Percentiles rank a stretch among this genome's conserved stretches.
Conservation (phyloP, 805 yeast genomes). For the Kuraishia molischiana region DNA sequence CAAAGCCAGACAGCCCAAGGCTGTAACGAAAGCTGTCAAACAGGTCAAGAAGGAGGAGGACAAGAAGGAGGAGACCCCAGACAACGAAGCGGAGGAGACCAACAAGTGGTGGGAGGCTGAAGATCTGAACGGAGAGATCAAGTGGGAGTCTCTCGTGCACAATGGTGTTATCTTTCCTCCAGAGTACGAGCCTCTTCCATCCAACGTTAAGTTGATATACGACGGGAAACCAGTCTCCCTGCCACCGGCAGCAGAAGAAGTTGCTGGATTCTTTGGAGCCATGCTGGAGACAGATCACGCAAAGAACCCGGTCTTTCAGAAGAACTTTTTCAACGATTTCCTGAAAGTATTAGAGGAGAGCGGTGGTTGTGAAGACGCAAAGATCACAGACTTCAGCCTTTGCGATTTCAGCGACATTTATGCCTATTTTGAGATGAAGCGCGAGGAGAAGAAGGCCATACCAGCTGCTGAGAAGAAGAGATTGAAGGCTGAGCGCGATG, state of each 20-base stretch:
- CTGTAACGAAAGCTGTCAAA: conserved; percentile 4
- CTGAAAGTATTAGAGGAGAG: conserved; percentile 51
- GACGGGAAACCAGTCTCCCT: conserved; percentile 67
- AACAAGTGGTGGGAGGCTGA: conserved; percentile 80
- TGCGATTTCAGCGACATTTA: conserved; percentile 75
- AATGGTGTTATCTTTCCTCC: conserved; percentile 94
- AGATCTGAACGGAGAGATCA: conserved; percentile 61
- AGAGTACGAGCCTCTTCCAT: conserved; percentile 77
- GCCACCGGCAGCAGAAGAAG: conserved; percentile 85
- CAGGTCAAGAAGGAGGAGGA: conserved; percentile 8
- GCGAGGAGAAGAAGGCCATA: conserved; percentile 63
- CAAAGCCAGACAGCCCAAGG: conserved; percentile 2
- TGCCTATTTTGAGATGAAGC: conserved; percentile 57
- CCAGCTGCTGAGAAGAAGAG: conserved; percentile 68
- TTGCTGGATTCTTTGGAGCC: conserved; percentile 91
- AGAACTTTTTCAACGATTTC: conserved; percentile 82
- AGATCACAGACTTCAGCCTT: conserved; percentile 47
- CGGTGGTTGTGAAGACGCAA: conserved; percentile 50
- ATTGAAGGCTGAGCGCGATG: conserved; percentile 63
- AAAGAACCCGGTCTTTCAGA: conserved; percentile 74
- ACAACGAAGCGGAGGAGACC: conserved; percentile 47
- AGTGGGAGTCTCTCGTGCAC: conserved; percentile 84
- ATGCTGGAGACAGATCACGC: conserved; percentile 85
- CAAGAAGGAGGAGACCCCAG: conserved; percentile 16
- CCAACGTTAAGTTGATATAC: conserved; percentile 63